These are phyloP conservation scores for Croton laevigatus DNA, from an alignment of 441 rosid genomes.

Conservation along the genomic window DNA sequence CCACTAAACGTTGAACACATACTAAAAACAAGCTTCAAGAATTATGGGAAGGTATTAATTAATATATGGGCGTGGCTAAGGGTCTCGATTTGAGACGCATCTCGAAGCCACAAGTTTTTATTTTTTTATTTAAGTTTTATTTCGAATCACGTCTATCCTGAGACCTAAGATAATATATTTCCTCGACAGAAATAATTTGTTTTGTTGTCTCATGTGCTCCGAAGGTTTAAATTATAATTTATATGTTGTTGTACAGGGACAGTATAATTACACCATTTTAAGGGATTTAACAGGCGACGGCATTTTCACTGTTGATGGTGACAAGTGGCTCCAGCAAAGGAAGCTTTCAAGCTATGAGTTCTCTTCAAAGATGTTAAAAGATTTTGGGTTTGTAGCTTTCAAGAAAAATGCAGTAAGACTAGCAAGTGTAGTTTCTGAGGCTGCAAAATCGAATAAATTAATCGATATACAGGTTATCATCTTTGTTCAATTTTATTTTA, in stretches of 20 bases:
- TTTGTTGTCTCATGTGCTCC: too few species aligned
- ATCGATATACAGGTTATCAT: slow-evolving; percentile 52
- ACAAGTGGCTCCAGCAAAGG: slow-evolving; percentile 47
- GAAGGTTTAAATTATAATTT: too few species aligned
- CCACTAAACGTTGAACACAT: slow-evolving; percentile 58
- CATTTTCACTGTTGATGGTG: slow-evolving; percentile 46
- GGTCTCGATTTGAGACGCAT: too few species aligned
- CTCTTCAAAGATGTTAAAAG: slow-evolving; percentile 46
- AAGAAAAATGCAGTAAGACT: slow-evolving; percentile 37
- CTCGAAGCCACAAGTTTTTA: too few species aligned
- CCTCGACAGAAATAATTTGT: too few species aligned
- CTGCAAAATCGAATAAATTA: slow-evolving; percentile 32
- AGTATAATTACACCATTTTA: slow-evolving; percentile 29
- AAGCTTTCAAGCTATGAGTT: slow-evolving; percentile 48
- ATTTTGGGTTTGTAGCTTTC: slow-evolving; percentile 43
- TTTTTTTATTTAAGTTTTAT: too few species aligned
- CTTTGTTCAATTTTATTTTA: too few species aligned
- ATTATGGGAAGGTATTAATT: slow-evolving; percentile 53
- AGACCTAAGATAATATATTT: too few species aligned
- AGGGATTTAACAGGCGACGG: slow-evolving; percentile 46
- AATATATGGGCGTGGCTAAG: too few species aligned
- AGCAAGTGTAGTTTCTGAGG: slow-evolving; percentile 36
- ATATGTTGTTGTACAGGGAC: too few species aligned
- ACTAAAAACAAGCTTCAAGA: slow-evolving; percentile 58
- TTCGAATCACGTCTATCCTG: too few species aligned